These are phyloP conservation scores for Candida taoyuanica DNA, from an alignment of 805 yeast genomes.

Conservation along the genomic window DNA sequence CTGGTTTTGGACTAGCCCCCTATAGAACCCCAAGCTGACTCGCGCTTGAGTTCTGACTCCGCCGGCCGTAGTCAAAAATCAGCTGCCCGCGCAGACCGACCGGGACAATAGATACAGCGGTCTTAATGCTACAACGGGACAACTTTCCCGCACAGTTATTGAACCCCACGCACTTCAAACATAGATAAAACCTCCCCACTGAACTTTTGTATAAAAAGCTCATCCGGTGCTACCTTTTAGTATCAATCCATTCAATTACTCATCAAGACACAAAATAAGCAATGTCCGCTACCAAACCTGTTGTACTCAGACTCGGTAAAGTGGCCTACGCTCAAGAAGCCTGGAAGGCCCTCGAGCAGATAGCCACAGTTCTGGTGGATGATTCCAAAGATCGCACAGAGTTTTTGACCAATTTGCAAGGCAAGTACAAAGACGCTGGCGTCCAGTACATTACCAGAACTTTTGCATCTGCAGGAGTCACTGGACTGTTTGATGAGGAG, in stretches of 20 bases:
- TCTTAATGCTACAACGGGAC: background rate
- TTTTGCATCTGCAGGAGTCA: slow-evolving; percentile 42
- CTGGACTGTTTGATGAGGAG: slow-evolving; percentile 67
- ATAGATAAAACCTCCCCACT: too few species aligned
- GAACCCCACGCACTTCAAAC: too few species aligned
- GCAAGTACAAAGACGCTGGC: slow-evolving; percentile 26
- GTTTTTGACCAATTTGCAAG: slow-evolving; percentile 32
- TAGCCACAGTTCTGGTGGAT: slow-evolving; percentile 42
- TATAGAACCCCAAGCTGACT: too few species aligned
- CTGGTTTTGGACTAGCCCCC: too few species aligned
- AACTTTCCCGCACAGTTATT: background rate
- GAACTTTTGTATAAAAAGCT: background rate
- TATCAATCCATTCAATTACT: background rate
- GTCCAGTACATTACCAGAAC: slow-evolving; percentile 45
- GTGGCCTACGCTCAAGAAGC: slow-evolving; percentile 56
- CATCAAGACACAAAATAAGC: slow-evolving; percentile 1
- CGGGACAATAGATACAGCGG: background rate
- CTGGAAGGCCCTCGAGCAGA: slow-evolving; percentile 51
- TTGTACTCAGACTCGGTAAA: slow-evolving; percentile 62
- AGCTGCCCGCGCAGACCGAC: too few species aligned
- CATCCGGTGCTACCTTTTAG: too few species aligned
- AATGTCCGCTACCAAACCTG: slow-evolving; percentile 37
- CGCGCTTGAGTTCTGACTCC: too few species aligned
- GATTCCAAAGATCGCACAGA: slow-evolving; percentile 36
- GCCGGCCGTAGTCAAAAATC: too few species aligned